phyloP scores from a whole-genome alignment of 805 yeast genomes.

The Saccharomycopsis synnaedendra region DNA sequence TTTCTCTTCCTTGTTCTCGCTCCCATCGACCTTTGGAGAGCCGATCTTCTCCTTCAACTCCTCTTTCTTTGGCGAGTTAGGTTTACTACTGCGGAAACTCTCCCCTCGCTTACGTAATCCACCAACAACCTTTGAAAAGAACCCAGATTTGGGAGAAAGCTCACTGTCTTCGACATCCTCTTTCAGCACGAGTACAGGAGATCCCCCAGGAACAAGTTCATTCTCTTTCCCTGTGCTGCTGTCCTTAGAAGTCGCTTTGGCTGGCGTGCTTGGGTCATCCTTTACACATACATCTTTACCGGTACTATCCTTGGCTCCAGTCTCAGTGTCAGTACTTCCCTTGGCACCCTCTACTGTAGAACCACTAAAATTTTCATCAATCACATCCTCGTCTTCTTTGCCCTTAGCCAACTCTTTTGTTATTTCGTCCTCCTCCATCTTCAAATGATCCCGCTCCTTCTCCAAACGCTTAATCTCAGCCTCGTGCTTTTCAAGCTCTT shows the following conservation, averaged over 20 bases:
- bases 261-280: too few species aligned
- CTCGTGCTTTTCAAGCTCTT: conserved; percentile 12
- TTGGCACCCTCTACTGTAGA: neutral
- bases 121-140: too few species aligned
- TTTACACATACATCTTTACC: too few species aligned
- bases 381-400: neutral
- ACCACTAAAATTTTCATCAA: too few species aligned
- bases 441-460: conserved; percentile 8
- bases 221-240: neutral
- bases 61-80: neutral
- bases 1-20: neutral
- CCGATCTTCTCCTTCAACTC: neutral
- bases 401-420: conserved; percentile 7
- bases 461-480: conserved; percentile 8
- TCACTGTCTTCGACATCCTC: too few species aligned
- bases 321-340: neutral
- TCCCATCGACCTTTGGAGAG: neutral
- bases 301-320: neutral
- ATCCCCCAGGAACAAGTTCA: too few species aligned
- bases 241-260: neutral
- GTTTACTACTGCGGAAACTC: neutral
- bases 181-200: too few species aligned
- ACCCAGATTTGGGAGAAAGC: too few species aligned
- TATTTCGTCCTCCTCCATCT: conserved; percentile 7
- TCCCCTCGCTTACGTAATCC: too few species aligned